These are phyloP conservation scores for Echium plantagineum DNA, from an alignment of 257 asterid species.

Conservation along the genomic window DNA sequence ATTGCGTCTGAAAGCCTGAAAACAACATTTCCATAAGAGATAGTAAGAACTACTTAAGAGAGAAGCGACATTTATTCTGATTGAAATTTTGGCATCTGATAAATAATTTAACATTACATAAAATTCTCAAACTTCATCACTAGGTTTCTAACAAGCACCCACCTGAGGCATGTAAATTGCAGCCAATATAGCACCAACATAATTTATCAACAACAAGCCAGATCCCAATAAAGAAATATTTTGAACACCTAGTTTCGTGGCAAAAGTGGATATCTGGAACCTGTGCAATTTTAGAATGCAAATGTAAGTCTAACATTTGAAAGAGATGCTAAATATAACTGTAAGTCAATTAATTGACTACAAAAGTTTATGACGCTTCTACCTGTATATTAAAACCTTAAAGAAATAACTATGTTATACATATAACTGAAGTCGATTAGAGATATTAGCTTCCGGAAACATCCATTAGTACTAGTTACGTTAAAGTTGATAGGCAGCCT, in stretches of 20 bases:
- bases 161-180: slow-evolving; percentile 92
- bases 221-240: slow-evolving; percentile 86
- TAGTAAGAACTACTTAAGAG: slow-evolving; percentile 3
- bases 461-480: not conserved
- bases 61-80: not conserved
- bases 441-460: not conserved
- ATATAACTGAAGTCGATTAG: not conserved
- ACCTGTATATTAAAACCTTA: no score
- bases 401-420: no score
- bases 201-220: slow-evolving; percentile 71
- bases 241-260: slow-evolving; percentile 94
- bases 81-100: not conserved
- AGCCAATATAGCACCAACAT: slow-evolving; percentile 62
- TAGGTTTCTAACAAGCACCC: slow-evolving; percentile 10
- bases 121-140: not conserved
- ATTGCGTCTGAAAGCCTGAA: slow-evolving; percentile 71
- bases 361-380: not conserved
- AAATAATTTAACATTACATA: not conserved
- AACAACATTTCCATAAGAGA: slow-evolving; percentile 12
- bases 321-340: no score
- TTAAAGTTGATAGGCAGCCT: slow-evolving; percentile 1
- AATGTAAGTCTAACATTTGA: slow-evolving; percentile 3
- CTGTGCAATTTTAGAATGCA: slow-evolving; percentile 26
- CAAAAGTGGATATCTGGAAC: slow-evolving; percentile 93
- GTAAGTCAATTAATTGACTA: not conserved